A percentile compares a stretch with the other conserved stretches of the same genome.
Evolutionary conservation across 805 yeast species (phyloP).

Genomic region (Candida oleophila): DNA sequence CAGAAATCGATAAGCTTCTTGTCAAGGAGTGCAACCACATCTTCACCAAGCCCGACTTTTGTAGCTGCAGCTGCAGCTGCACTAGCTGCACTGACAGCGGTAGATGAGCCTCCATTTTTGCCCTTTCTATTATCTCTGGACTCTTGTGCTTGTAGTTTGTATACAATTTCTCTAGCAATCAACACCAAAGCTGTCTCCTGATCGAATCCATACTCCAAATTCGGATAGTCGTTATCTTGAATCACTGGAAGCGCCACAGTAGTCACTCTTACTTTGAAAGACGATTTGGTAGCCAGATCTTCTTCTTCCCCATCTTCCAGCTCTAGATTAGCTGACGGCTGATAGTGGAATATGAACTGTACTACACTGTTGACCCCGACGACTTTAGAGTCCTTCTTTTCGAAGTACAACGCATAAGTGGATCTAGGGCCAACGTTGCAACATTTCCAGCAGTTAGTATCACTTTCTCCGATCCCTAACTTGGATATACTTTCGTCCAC

Average conservation of each 20-base stretch:
- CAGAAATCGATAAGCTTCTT: slow-evolving; percentile 33
- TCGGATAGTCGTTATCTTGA: slow-evolving; percentile 38
- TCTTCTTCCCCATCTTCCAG: background rate
- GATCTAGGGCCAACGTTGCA: slow-evolving; percentile 57
- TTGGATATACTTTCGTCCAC: slow-evolving; percentile 29
- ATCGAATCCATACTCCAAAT: slow-evolving; percentile 52
- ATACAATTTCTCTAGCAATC: slow-evolving; percentile 53
- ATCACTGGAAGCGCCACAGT: slow-evolving; percentile 49
- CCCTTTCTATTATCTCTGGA: slow-evolving; percentile 12
- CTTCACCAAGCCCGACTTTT: slow-evolving; percentile 19
- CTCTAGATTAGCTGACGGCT: slow-evolving; percentile 44
- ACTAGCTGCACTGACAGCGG: slow-evolving; percentile 6
- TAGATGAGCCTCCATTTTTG: slow-evolving; percentile 12
- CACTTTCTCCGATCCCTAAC: slow-evolving; percentile 45
- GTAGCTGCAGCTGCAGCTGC: slow-evolving; percentile 22
- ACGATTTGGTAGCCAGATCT: background rate
- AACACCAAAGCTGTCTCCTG: slow-evolving; percentile 70
- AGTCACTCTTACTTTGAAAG: slow-evolving; percentile 42
- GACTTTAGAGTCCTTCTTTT: slow-evolving; percentile 37
- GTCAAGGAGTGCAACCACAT: slow-evolving; percentile 46
- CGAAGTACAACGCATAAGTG: slow-evolving; percentile 59
- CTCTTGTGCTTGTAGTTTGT: slow-evolving; percentile 29
- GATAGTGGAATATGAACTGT: slow-evolving; percentile 61
- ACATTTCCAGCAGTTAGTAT: slow-evolving; percentile 59
- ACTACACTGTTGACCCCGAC: slow-evolving; percentile 32